Evolutionary conservation across 768 basidiomycete genomes (phyloP), one percentile per base, ranked within the genome.

Genomic region (Chiua virens): DNA sequence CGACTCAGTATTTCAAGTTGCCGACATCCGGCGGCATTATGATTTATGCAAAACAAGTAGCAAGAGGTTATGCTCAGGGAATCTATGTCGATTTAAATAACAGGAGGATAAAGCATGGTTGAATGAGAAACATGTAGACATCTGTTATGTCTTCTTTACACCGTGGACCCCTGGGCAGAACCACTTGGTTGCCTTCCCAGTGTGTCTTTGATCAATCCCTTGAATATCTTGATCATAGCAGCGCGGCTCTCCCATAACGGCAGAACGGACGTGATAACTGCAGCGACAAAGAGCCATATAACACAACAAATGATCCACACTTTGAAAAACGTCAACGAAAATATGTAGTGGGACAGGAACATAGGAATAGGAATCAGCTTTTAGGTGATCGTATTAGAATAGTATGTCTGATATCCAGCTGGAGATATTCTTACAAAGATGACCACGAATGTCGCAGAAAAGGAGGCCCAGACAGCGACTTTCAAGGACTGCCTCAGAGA

Each of bases 301-400:
- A 58, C 54, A 23, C 57, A 58, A 27, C 55, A 25, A 13, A 58
- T 52, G n/a, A 52, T 50, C 57, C 57, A 58, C 30, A 42, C 57
- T 20, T 46, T 58, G 57, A 58, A 58, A 32, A 58, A 58, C 13
- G 45, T 23, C 32, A 52, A 41, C 15, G 57, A 58, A 25, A 58
- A 56, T 25, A 58, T 38, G 18, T 58, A 58, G 23, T 58, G 54
- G 5, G 57, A 58, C 18, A 58, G 40, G 54, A 58, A 56, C 54
- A 58, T 52, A 18, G 54, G 57, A 28, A 57, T 49, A 27, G 56
- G 56, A 42, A 57, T 55, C 38, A 57, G 56, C 55, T 57, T n/a
- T 18, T 14, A 44, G 21, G 27, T 22, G 37, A 21, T 18, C 27
- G n/a, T 27, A 36, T 27, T 14, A 32, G 28, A 38, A 25, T 25